Evolutionary conservation across 73 alveolate species (phyloP).

Genomic region (Halteria grandinella): DNA sequence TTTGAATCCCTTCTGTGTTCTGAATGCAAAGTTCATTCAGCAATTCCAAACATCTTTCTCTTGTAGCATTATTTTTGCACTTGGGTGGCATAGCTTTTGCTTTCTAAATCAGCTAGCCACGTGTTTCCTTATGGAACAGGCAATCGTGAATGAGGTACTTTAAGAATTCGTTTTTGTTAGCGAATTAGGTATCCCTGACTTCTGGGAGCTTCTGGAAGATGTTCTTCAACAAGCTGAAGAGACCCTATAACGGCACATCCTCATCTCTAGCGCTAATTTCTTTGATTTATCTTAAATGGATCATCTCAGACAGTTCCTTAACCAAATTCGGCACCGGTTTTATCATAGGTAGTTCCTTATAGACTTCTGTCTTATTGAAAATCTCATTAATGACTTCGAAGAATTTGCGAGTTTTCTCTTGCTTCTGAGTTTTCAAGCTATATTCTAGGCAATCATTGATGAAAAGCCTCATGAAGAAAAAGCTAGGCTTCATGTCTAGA

Average conservation of each 20-base stretch:
- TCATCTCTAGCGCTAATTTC: constrained; percentile 42
- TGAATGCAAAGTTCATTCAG: constrained; percentile 29
- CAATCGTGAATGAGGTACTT: constrained; percentile 54
- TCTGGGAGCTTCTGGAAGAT: constrained; percentile 51
- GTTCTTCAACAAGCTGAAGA: constrained; percentile 25
- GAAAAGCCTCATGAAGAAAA: constrained; percentile 43
- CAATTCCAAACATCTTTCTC: constrained; percentile 52
- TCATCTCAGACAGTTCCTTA: constrained; percentile 7
- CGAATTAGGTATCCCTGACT: constrained; percentile 38
- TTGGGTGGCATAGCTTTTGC: constrained; percentile 54
- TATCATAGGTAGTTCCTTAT: not conserved
- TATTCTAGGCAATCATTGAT: constrained; percentile 23
- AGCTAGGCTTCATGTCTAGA: constrained; percentile 17
- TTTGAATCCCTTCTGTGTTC: constrained; percentile 5
- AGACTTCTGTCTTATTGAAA: constrained; percentile 17
- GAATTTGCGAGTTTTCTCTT: not conserved
- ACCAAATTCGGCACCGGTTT: constrained; percentile 1
- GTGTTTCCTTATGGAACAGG: constrained; percentile 52
- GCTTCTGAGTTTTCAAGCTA: constrained; percentile 22
- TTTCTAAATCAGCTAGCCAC: not conserved
- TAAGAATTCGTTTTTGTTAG: constrained; percentile 32
- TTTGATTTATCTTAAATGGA: constrained; percentile 26
- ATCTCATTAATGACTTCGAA: constrained; percentile 32
- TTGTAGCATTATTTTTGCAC: constrained; percentile 58
- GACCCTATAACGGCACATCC: constrained; percentile 25